Percentiles rank a stretch among this genome's conserved stretches.
These are phyloP conservation scores for Malus hybrid DNA, from an alignment of 331 rosid species.

Conservation along the genomic window DNA sequence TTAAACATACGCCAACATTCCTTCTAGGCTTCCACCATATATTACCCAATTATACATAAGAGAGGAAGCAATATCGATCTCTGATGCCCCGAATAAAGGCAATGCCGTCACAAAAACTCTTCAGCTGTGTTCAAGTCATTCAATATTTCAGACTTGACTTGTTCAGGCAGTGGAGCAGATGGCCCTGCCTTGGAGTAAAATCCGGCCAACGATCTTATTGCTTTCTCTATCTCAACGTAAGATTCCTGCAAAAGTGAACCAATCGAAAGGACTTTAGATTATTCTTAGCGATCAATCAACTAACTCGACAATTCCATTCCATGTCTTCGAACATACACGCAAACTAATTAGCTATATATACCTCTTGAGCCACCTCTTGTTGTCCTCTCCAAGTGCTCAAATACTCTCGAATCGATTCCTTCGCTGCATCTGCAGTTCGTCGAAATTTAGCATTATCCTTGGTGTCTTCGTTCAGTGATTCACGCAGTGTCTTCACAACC, in stretches of 20 bases:
- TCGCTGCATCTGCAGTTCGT: constrained; percentile 94
- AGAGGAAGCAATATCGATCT: too few species aligned
- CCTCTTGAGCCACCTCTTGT: constrained; percentile 54
- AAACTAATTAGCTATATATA: constrained; percentile 9
- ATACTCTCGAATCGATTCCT: constrained; percentile 84
- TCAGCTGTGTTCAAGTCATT: constrained; percentile 60
- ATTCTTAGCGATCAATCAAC: not conserved
- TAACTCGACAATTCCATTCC: not conserved
- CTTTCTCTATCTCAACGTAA: constrained; percentile 63
- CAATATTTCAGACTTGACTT: constrained; percentile 66
- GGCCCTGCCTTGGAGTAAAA: constrained; percentile 92
- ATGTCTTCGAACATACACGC: not conserved
- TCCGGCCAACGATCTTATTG: constrained; percentile 68
- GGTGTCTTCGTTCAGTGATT: constrained; percentile 61
- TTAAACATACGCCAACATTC: too few species aligned
- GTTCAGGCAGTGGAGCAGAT: constrained; percentile 62
- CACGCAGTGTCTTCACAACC: constrained; percentile 75
- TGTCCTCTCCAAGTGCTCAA: constrained; percentile 81
- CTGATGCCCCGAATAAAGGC: too few species aligned
- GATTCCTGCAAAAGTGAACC: constrained; percentile 55
- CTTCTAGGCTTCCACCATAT: too few species aligned
- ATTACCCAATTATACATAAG: too few species aligned
- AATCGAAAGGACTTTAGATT: not conserved
- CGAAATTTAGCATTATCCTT: constrained; percentile 62
- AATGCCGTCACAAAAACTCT: constrained; percentile 37